Percentiles rank a stretch among this genome's conserved stretches.
phyloP scores from a whole-genome alignment of 768 basidiomycete species.

The Dacryopinax primogenitus region DNA sequence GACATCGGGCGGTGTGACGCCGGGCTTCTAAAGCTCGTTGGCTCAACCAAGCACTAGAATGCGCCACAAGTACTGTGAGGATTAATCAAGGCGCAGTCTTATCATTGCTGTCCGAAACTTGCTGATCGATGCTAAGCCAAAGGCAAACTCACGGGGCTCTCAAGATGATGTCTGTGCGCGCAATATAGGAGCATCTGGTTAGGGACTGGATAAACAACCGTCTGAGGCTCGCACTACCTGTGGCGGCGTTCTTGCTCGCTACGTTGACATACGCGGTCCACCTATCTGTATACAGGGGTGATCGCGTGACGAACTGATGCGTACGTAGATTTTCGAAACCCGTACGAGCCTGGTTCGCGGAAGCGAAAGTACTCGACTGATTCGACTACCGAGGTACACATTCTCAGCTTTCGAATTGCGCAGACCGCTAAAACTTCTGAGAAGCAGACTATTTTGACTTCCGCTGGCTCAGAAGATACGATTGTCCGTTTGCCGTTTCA shows the following conservation, averaged over 20 bases:
- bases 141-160: conserved; percentile 33
- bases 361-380: conserved; percentile 69
- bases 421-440: not conserved
- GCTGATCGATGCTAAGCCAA: no score
- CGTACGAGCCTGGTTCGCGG: conserved; percentile 68
- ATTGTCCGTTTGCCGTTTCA: conserved; percentile 33
- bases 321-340: conserved; percentile 85
- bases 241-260: conserved; percentile 78
- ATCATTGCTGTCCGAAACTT: no score
- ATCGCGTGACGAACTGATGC: conserved; percentile 9
- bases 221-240: conserved; percentile 62
- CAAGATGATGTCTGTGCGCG: conserved; percentile 48
- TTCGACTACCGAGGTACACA: conserved; percentile 59
- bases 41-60: no score
- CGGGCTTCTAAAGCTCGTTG: no score
- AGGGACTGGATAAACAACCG: conserved; percentile 76
- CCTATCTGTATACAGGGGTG: not conserved
- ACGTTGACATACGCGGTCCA: conserved; percentile 75
- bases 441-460: conserved; percentile 54
- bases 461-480: conserved; percentile 58
- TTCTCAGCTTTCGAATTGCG: not conserved
- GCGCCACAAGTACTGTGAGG: no score
- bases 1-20: no score
- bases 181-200: conserved; percentile 51
- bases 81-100: no score